Percentiles rank a stretch among this genome's conserved stretches.
Conservation (phyloP, 179 eudicot genomes). For the Spergularia azorica region DNA sequence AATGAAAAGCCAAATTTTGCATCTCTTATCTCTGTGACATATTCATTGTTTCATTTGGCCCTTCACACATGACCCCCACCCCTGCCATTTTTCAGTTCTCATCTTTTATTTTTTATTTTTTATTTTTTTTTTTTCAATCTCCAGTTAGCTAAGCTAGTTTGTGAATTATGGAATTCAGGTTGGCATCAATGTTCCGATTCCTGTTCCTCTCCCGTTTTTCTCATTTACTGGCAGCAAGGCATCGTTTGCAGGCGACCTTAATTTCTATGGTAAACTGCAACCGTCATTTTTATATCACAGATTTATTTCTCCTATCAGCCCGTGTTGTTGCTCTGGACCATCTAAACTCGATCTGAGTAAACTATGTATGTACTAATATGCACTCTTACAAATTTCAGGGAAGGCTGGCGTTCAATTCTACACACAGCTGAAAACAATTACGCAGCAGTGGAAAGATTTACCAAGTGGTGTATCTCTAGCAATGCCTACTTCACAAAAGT, state of each 20-base stretch:
- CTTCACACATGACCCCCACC: too few relatives aligned
- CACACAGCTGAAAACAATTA: slow-evolving; percentile 79
- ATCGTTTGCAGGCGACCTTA: slow-evolving; percentile 95
- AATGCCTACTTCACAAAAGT: slow-evolving; percentile 56
- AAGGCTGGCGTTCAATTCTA: slow-evolving; percentile 87
- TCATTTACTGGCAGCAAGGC: slow-evolving; percentile 96
- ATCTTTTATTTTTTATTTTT: neutral
- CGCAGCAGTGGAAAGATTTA: slow-evolving; percentile 91
- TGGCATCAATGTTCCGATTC: slow-evolving; percentile 97
- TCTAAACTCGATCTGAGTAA: neutral
- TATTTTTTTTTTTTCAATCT: too few relatives aligned
- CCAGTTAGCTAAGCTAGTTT: neutral
- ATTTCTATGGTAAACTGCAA: slow-evolving; percentile 72
- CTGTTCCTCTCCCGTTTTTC: slow-evolving; percentile 97
- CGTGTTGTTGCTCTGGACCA: neutral
- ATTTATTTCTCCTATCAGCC: neutral
- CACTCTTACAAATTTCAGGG: slow-evolving; percentile 44
- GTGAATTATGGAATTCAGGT: slow-evolving; percentile 47
- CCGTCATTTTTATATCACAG: neutral
- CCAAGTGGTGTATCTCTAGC: slow-evolving; percentile 54
- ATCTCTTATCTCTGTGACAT: neutral
- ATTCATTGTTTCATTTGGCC: too few relatives aligned
- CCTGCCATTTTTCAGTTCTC: neutral
- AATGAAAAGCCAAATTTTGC: slow-evolving; percentile 13
- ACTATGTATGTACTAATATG: neutral